phyloP scores from a whole-genome alignment of 768 basidiomycete species.

The Suillus hirtellus region DNA sequence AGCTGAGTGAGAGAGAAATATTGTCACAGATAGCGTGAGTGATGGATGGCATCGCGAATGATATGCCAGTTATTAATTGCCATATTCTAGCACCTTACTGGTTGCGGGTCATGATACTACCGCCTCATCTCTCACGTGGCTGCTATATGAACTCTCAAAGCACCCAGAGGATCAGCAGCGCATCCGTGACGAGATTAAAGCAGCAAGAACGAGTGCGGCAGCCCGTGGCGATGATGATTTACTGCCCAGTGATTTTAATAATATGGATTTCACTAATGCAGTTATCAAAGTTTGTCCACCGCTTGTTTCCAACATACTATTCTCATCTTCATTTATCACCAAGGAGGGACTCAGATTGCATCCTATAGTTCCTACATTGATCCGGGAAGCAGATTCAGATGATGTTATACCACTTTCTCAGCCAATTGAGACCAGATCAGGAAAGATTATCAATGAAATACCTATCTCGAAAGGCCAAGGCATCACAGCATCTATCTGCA shows the following conservation, averaged over 20 bases:
- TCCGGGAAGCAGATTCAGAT: constrained; percentile 29
- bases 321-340: background rate
- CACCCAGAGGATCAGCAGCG: constrained; percentile 20
- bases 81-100: constrained; percentile 21
- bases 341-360: constrained; percentile 34
- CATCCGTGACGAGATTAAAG: constrained; percentile 20
- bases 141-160: constrained; percentile 17
- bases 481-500: constrained; percentile 16
- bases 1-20: constrained; percentile 33
- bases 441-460: constrained; percentile 19
- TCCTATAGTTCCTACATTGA: constrained; percentile 30
- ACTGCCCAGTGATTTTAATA: constrained; percentile 32
- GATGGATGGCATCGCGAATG: constrained; percentile 15
- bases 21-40: constrained; percentile 33
- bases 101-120: constrained; percentile 25
- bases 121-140: constrained; percentile 15
- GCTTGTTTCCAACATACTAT: background rate
- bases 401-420: constrained; percentile 35
- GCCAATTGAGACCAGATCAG: constrained; percentile 30
- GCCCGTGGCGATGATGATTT: constrained; percentile 29
- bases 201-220: constrained; percentile 20
- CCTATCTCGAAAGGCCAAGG: constrained; percentile 22
- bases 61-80: constrained; percentile 24
- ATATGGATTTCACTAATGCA: constrained; percentile 34
- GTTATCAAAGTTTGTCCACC: constrained; percentile 30